These are phyloP conservation scores for Psilocybe subaeruginosa DNA, from an alignment of 768 basidiomycete genomes.

Conservation along the genomic window DNA sequence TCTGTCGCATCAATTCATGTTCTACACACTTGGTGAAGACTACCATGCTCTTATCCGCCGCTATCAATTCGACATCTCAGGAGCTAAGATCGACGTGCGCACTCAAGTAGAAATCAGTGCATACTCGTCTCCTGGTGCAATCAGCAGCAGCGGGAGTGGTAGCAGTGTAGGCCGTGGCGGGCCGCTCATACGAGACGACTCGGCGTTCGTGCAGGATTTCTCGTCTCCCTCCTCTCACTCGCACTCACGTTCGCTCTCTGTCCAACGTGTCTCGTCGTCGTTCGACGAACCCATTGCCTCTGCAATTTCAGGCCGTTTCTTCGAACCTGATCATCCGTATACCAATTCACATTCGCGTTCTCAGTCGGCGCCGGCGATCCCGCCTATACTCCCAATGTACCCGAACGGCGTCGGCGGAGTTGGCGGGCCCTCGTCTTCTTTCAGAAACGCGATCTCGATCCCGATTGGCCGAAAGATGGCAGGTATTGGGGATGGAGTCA, in stretches of 20 bases:
- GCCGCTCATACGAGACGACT: constrained; percentile 5
- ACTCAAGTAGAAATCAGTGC: constrained; percentile 71
- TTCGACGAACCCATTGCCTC: constrained; percentile 82
- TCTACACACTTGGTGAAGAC: constrained; percentile 74
- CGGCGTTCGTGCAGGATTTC: constrained; percentile 57
- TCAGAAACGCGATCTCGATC: constrained; percentile 52
- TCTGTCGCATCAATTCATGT: constrained; percentile 83
- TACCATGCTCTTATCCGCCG: constrained; percentile 78
- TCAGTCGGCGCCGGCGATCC: constrained; percentile 25
- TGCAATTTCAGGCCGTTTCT: constrained; percentile 68
- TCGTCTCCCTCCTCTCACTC: constrained; percentile 23
- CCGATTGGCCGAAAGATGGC: neutral
- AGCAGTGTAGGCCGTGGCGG: neutral
- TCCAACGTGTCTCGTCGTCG: constrained; percentile 51
- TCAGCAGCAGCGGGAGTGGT: neutral
- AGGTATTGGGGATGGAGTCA: constrained; percentile 47
- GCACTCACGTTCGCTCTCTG: constrained; percentile 24
- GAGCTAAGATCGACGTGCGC: constrained; percentile 66
- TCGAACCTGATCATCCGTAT: constrained; percentile 27
- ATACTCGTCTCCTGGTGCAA: constrained; percentile 30
- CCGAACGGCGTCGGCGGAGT: constrained; percentile 60
- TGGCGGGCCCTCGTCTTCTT: constrained; percentile 27
- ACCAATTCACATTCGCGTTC: constrained; percentile 16
- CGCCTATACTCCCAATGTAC: constrained; percentile 70
- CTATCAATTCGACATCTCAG: constrained; percentile 52